Evolutionary conservation across 768 basidiomycete genomes (phyloP).

Genomic region (Galerina sulciceps): DNA sequence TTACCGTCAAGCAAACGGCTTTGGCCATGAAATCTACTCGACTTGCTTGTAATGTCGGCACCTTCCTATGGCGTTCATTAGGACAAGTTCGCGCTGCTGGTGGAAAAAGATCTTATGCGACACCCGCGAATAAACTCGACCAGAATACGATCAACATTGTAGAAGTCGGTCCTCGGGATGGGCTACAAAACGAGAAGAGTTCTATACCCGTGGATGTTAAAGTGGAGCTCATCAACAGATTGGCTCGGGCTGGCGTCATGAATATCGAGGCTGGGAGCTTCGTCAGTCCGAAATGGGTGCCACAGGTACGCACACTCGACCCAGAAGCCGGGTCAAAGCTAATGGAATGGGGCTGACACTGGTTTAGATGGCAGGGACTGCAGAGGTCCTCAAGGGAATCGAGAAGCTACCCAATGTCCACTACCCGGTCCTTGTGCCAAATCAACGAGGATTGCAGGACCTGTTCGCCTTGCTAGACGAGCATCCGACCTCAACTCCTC

Average conservation of each 20-base stretch:
- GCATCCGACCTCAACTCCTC: slow-evolving; percentile 43
- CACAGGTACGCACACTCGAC: slow-evolving; percentile 60
- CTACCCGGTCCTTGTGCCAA: slow-evolving; percentile 84
- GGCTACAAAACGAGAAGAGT: slow-evolving; percentile 86
- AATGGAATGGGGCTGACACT: neutral
- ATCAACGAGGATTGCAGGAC: slow-evolving; percentile 74
- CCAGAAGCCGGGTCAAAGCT: neutral
- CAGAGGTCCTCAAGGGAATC: slow-evolving; percentile 68
- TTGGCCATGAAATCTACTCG: neutral
- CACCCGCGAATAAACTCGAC: neutral
- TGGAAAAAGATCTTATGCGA: neutral
- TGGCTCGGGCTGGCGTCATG: slow-evolving; percentile 67
- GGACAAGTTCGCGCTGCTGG: neutral
- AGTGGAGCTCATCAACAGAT: slow-evolving; percentile 77
- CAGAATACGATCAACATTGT: slow-evolving; percentile 63
- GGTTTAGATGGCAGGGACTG: slow-evolving; percentile 83
- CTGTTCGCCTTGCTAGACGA: slow-evolving; percentile 60
- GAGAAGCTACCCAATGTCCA: slow-evolving; percentile 57
- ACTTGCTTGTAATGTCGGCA: neutral
- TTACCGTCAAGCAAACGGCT: too few relatives aligned
- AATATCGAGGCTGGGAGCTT: slow-evolving; percentile 88
- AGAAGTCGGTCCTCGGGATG: slow-evolving; percentile 91
- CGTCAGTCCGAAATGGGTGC: slow-evolving; percentile 93
- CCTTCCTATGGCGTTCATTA: neutral
- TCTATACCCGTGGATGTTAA: slow-evolving; percentile 68